phyloP scores from a whole-genome alignment of 305 asterid genomes.

The Rubia balearica region DNA sequence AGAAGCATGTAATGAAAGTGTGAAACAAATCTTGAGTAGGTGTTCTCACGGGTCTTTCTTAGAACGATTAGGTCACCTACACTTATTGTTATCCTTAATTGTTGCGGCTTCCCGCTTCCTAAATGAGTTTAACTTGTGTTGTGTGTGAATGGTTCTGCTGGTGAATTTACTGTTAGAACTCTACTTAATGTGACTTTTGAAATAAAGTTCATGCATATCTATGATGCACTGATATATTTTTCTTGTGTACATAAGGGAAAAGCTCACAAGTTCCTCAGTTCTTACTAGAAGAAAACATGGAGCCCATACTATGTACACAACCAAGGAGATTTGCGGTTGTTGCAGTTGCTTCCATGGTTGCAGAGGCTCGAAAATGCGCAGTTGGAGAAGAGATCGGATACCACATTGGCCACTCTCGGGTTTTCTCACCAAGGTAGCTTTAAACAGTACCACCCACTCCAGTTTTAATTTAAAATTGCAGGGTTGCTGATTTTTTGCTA shows the following conservation, averaged over 20 bases:
- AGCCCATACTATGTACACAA: slow-evolving; percentile 87
- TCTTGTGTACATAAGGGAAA: slow-evolving; percentile 49
- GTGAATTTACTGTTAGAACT: neutral
- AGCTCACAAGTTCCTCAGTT: slow-evolving; percentile 98
- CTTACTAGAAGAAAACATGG: slow-evolving; percentile 66
- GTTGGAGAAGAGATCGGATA: slow-evolving; percentile 92
- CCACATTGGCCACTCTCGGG: slow-evolving; percentile 93
- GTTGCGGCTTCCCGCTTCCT: neutral
- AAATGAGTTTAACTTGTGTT: neutral
- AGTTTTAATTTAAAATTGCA: neutral
- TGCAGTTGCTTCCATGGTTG: slow-evolving; percentile 93
- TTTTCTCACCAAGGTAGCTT: slow-evolving; percentile 64
- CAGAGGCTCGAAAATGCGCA: slow-evolving; percentile 75
- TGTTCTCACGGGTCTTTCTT: neutral
- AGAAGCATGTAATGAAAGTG: neutral
- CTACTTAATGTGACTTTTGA: too few relatives aligned
- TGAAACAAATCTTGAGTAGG: neutral
- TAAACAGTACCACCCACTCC: neutral
- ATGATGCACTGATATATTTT: slow-evolving; percentile 11
- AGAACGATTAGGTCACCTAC: neutral
- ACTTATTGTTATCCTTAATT: neutral
- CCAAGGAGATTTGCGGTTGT: slow-evolving; percentile 98
- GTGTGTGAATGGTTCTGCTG: neutral
- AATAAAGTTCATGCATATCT: too few relatives aligned
- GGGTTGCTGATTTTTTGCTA: neutral